Evolutionary conservation across 768 basidiomycete species (phyloP).

Genomic region (Calocybe indica): DNA sequence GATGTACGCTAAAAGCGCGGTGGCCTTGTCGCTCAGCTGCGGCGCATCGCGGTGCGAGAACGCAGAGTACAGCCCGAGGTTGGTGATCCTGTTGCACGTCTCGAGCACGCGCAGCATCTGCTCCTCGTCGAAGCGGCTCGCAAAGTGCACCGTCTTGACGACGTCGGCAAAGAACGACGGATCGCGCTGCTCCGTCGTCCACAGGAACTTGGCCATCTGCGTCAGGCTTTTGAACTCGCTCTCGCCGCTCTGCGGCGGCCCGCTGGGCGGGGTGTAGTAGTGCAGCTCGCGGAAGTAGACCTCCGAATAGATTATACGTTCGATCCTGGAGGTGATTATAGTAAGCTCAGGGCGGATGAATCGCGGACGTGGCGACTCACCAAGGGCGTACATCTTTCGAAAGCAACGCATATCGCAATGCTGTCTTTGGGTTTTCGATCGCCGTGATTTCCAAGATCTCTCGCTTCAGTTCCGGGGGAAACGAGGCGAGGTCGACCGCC

Average conservation of each 20-base stretch:
- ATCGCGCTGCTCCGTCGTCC: not conserved
- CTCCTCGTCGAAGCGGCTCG: constrained; percentile 1
- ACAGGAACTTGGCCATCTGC: not conserved
- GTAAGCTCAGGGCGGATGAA: not conserved
- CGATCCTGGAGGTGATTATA: constrained; percentile 6
- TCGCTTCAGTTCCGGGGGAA: constrained; percentile 13
- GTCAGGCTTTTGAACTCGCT: not conserved
- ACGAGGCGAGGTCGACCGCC: constrained; percentile 4
- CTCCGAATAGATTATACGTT: constrained; percentile 13
- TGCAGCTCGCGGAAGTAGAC: constrained; percentile 10
- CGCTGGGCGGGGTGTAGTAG: not conserved
- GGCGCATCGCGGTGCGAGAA: constrained; percentile 1
- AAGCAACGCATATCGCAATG: constrained; percentile 9
- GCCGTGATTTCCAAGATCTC: constrained; percentile 13
- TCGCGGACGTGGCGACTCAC: not conserved
- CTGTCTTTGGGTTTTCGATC: constrained; percentile 4
- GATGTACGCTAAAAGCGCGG: not conserved
- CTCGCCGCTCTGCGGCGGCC: not conserved
- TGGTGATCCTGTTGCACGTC: constrained; percentile 5
- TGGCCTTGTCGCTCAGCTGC: not conserved
- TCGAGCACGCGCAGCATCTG: constrained; percentile 2
- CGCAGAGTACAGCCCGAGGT: constrained; percentile 11
- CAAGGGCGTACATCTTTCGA: constrained; percentile 12
- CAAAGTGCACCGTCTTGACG: constrained; percentile 3
- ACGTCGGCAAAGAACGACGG: constrained; percentile 4